A percentile compares a stretch with the other conserved stretches of the same genome.
phyloP scores from a whole-genome alignment of 306 rosid genomes.

The Abrus precatorius region DNA sequence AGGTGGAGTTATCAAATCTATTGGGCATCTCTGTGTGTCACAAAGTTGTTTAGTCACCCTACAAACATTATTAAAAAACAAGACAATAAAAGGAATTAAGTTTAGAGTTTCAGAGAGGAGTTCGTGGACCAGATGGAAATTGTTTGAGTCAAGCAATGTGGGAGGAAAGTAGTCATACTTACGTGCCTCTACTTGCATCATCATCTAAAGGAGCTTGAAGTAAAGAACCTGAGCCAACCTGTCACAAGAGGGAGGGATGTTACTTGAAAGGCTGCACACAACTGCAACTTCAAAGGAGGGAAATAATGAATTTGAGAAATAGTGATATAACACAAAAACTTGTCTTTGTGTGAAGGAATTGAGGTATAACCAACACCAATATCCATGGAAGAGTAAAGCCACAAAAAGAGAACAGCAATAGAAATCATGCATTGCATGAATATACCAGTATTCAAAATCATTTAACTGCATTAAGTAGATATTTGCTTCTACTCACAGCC shows the following conservation, averaged over 20 bases:
- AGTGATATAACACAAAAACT: constrained; percentile 4
- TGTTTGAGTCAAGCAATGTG: constrained; percentile 39
- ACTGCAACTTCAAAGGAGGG: background rate
- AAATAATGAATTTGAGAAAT: constrained; percentile 28
- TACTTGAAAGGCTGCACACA: constrained; percentile 33
- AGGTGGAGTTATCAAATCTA: constrained; percentile 94
- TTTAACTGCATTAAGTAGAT: constrained; percentile 13
- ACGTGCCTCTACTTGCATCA: constrained; percentile 77
- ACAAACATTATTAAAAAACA: constrained; percentile 42
- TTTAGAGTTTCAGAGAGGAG: constrained; percentile 28
- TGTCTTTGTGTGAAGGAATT: constrained; percentile 1
- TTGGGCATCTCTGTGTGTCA: constrained; percentile 81
- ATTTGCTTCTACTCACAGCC: constrained; percentile 20
- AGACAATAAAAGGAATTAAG: constrained; percentile 38
- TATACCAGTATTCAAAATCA: constrained; percentile 31
- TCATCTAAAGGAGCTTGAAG: constrained; percentile 96
- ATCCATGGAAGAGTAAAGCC: constrained; percentile 32
- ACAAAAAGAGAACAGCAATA: constrained; percentile 23
- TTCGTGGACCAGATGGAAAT: constrained; percentile 36
- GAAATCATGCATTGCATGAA: constrained; percentile 35
- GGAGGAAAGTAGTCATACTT: constrained; percentile 59
- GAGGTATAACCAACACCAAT: constrained; percentile 22
- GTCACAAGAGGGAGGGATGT: constrained; percentile 44
- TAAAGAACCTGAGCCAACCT: constrained; percentile 95
- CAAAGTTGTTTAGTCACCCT: constrained; percentile 90